These are phyloP conservation scores for Scenedesmus sp. DNA, from an alignment of 163 green algal genomes.

Conservation along the genomic window DNA sequence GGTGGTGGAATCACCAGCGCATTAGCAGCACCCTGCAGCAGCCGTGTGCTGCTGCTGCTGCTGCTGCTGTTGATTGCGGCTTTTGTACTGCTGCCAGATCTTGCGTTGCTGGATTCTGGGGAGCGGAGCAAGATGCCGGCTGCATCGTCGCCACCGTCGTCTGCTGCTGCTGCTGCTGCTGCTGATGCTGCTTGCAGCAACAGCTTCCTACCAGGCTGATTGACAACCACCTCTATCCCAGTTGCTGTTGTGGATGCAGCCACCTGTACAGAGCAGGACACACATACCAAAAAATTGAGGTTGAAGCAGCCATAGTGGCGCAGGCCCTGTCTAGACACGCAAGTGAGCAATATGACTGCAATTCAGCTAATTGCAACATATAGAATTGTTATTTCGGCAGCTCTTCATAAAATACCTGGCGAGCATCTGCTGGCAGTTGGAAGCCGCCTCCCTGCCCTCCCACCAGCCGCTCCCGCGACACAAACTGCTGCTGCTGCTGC, in stretches of 20 bases:
- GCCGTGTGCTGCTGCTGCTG: neutral
- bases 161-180: neutral
- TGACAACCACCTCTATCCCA: slow-evolving; percentile 10
- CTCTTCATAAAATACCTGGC: too few relatives aligned
- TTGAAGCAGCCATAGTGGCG: too few relatives aligned
- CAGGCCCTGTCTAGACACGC: too few relatives aligned
- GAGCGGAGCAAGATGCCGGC: neutral
- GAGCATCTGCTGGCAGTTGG: slow-evolving; percentile 10
- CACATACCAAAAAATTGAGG: too few relatives aligned
- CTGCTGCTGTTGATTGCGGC: neutral
- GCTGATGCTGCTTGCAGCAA: neutral
- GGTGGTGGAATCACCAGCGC: neutral
- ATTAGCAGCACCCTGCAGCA: neutral
- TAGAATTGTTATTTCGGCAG: too few relatives aligned
- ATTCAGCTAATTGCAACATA: too few relatives aligned
- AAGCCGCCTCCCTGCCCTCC: neutral
- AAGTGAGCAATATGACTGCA: too few relatives aligned
- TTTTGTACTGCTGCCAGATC: neutral
- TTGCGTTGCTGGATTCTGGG: neutral
- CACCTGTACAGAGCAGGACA: neutral
- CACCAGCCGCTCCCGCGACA: neutral
- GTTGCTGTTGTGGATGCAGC: neutral
- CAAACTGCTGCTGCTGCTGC: neutral
- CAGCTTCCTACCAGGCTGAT: neutral
- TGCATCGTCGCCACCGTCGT: neutral